Evolutionary conservation across 148 eudicot genomes (phyloP), one percentile per base, ranked within the genome.

Genomic region (Chenopodium formosanum): DNA sequence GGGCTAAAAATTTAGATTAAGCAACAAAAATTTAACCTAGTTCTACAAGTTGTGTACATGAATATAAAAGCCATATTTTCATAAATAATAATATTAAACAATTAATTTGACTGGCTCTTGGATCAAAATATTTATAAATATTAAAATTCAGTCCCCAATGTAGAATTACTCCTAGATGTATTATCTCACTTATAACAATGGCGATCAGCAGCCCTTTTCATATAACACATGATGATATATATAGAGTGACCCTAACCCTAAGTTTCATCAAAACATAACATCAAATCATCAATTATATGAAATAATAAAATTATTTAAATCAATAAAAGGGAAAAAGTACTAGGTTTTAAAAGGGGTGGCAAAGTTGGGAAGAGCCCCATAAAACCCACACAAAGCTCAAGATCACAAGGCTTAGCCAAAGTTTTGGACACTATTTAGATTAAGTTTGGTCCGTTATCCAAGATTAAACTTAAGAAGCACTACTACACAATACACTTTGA

Each of bases 171-270:
- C 81, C 73, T 78, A 60, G 27, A 3, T 47, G 66, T 78, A 56
- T 25, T 69, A 25, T 58, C 70, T 27, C 75, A 60, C 58, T n/a
- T 67, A 69, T 25, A 44, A 71, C 69, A 17, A 71, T 56, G 32
- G 50, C 3, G 69, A 73, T 83, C 56, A 34, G 75, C 78, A 73
- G 74, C 82, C 68, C 60, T 71, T 78, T 82, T 60, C 2, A 73
- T 66, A 66, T 66, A 73, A 22, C 62, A 56, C 65, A 32, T 79
- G 32, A 58, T 74, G 66, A 74, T 52, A 68, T 16, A 71, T 8
- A 71, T n/a, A 20, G 62, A 56, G 62, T 50, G 20, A 70, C 63
- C 81, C 83, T 81, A 84, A 84, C 84, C 86, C 84, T 84, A 84
- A 81, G 48, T 77, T 84, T 77, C 81, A 84, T 63, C 73, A 58